Evolutionary conservation across 116 monocot genomes (phyloP).

Genomic region (Zostera marina): DNA sequence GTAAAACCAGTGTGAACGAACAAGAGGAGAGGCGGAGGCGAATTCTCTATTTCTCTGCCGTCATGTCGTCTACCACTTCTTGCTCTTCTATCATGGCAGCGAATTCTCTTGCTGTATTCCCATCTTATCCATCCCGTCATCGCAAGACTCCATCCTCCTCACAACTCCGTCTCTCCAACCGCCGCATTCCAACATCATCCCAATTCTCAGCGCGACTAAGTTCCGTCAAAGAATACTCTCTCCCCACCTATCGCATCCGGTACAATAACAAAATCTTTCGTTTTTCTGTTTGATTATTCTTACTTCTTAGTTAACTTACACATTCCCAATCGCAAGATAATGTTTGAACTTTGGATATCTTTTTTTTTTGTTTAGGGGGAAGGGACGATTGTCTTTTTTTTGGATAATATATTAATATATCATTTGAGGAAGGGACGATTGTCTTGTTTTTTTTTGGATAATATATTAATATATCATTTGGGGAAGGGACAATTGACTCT

Average conservation of each 20-base stretch:
- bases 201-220: neutral
- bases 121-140: neutral
- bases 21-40: neutral
- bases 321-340: too few relatives aligned
- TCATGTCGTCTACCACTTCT: neutral
- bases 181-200: neutral
- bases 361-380: too few relatives aligned
- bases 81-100: neutral
- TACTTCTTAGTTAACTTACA: neutral
- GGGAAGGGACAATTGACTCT: too few relatives aligned
- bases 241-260: neutral
- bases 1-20: neutral
- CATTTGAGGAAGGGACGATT: too few relatives aligned
- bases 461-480: too few relatives aligned
- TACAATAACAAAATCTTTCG: neutral
- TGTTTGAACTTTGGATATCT: too few relatives aligned
- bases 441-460: constrained; percentile 4
- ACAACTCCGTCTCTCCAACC: neutral
- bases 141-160: neutral
- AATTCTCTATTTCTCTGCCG: neutral
- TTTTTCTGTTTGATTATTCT: constrained; percentile 10
- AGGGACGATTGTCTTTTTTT: neutral
- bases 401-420: too few relatives aligned
- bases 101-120: neutral
- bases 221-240: neutral